A percentile compares a stretch with the other conserved stretches of the same genome.
Conservation (phyloP, 2,329 filamentous ascomycete genomes). For the Pleomassaria siparia region DNA sequence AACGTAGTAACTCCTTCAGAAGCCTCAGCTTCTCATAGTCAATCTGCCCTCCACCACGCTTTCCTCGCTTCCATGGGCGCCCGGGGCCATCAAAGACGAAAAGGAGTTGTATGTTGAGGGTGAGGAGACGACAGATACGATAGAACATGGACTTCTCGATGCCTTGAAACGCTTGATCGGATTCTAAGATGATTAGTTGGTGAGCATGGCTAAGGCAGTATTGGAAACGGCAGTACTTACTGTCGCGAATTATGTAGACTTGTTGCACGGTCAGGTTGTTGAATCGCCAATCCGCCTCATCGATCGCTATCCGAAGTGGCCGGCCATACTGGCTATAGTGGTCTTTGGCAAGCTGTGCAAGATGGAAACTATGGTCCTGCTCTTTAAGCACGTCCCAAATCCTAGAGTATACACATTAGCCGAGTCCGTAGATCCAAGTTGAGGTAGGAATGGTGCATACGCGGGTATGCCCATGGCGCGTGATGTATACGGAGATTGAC, state of each 20-base stretch:
- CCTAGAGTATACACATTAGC: conserved; percentile 8
- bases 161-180: conserved; percentile 41
- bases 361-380: conserved; percentile 32
- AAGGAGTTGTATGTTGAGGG: conserved; percentile 53
- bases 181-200: conserved; percentile 15
- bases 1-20: conserved; percentile 42
- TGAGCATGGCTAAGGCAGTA: not conserved
- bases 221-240: conserved; percentile 8
- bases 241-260: conserved; percentile 39
- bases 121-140: conserved; percentile 49
- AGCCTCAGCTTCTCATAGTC: conserved; percentile 34
- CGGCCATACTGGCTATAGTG: conserved; percentile 38
- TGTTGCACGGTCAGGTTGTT: conserved; percentile 43
- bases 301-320: conserved; percentile 46
- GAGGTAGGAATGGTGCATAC: conserved; percentile 10
- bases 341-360: conserved; percentile 43
- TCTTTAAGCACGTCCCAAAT: conserved; percentile 45
- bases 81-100: conserved; percentile 59
- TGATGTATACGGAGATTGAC: conserved; percentile 1
- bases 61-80: conserved; percentile 41
- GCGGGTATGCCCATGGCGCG: conserved; percentile 23
- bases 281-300: conserved; percentile 50
- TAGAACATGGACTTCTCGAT: conserved; percentile 47
- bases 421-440: not conserved
- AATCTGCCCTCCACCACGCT: conserved; percentile 31